phyloP scores from a whole-genome alignment of 2,329 filamentous ascomycete genomes.

The Talaromyces sp. region DNA sequence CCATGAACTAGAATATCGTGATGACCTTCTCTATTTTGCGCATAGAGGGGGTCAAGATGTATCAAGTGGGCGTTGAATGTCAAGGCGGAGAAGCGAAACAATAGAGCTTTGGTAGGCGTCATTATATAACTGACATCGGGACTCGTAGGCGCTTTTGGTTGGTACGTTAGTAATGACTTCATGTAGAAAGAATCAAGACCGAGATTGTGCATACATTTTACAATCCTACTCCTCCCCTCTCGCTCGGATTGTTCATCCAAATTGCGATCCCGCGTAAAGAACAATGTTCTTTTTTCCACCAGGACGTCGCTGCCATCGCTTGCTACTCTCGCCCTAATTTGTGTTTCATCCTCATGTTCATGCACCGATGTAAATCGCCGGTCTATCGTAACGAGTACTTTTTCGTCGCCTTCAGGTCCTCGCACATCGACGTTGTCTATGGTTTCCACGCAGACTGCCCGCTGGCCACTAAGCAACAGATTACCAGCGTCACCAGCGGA shows the following conservation, averaged over 20 bases:
- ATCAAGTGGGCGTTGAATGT: slow-evolving; percentile 91
- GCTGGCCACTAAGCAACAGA: slow-evolving; percentile 30
- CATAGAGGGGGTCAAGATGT: slow-evolving; percentile 72
- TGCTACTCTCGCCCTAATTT: slow-evolving; percentile 41
- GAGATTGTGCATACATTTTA: slow-evolving; percentile 32
- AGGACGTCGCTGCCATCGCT: slow-evolving; percentile 42
- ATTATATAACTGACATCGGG: slow-evolving; percentile 57
- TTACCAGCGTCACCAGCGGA: slow-evolving; percentile 15
- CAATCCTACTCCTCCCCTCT: slow-evolving; percentile 23
- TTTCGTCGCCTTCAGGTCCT: slow-evolving; percentile 49
- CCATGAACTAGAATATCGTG: slow-evolving; percentile 77
- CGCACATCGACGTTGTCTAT: slow-evolving; percentile 48
- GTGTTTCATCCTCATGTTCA: slow-evolving; percentile 30
- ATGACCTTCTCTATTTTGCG: slow-evolving; percentile 67
- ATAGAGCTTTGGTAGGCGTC: slow-evolving; percentile 61
- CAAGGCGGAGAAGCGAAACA: slow-evolving; percentile 87
- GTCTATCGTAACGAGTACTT: slow-evolving; percentile 58
- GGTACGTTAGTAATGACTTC: background rate
- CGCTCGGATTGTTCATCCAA: slow-evolving; percentile 28
- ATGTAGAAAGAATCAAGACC: slow-evolving; percentile 8
- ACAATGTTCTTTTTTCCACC: slow-evolving; percentile 56
- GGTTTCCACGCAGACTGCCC: slow-evolving; percentile 43
- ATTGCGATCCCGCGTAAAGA: slow-evolving; percentile 56
- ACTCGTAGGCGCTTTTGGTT: slow-evolving; percentile 41
- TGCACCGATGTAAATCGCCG: slow-evolving; percentile 44